Conservation (phyloP, 2,329 filamentous ascomycete species). For the Ophiostoma sp. region DNA sequence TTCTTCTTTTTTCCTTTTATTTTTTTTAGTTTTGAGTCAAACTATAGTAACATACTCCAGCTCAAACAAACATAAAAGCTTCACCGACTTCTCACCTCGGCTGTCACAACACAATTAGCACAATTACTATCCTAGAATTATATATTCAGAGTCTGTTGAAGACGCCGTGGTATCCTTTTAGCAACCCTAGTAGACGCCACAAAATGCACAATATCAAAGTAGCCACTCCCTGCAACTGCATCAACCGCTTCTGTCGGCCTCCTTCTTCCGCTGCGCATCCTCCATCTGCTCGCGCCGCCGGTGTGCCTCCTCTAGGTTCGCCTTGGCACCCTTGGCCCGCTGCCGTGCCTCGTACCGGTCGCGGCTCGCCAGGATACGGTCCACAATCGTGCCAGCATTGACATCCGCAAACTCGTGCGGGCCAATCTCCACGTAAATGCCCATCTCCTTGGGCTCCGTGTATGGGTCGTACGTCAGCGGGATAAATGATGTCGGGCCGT, state of each 20-base stretch:
- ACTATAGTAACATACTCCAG: too few species aligned
- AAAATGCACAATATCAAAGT: not conserved
- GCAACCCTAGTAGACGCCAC: not conserved
- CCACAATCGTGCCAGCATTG: slow-evolving; percentile 87
- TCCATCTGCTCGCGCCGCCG: slow-evolving; percentile 58
- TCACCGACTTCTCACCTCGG: too few species aligned
- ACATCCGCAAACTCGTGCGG: slow-evolving; percentile 77
- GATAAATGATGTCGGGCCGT: slow-evolving; percentile 93
- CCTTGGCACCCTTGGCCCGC: slow-evolving; percentile 82
- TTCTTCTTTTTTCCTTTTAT: too few species aligned
- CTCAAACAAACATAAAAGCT: too few species aligned
- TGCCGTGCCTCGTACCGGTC: slow-evolving; percentile 89
- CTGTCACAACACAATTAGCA: too few species aligned
- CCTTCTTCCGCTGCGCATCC: slow-evolving; percentile 46
- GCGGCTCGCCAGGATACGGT: slow-evolving; percentile 79
- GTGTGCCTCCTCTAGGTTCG: slow-evolving; percentile 63
- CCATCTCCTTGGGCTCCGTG: slow-evolving; percentile 69
- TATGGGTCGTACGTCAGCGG: slow-evolving; percentile 76
- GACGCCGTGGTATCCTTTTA: not conserved
- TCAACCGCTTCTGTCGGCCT: not conserved
- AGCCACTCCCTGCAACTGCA: not conserved
- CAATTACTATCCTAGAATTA: too few species aligned
- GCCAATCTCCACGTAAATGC: slow-evolving; percentile 75
- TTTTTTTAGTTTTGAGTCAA: too few species aligned
- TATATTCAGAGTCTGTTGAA: too few species aligned